Conservation (phyloP, 257 asterid species). For the Forsythia viridissima region DNA sequence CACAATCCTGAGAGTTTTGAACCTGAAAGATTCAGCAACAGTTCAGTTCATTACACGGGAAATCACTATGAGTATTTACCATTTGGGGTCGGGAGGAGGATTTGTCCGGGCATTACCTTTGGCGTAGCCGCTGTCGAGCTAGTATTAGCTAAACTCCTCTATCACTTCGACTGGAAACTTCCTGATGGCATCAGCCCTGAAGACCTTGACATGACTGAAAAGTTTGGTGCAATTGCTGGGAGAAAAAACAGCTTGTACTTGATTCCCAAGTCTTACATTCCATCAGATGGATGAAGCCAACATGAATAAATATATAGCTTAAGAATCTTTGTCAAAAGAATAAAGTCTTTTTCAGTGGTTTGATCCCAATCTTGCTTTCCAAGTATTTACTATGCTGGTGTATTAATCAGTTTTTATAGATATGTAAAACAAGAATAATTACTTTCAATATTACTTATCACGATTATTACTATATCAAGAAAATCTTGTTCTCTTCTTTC, state of each 20-base stretch:
- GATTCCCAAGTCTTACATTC: conserved; percentile 7
- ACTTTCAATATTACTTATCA: no score
- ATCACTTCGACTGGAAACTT: conserved; percentile 34
- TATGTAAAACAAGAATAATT: no score
- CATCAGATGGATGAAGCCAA: not conserved
- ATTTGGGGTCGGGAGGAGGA: not conserved
- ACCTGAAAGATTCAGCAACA: not conserved
- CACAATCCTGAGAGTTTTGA: not conserved
- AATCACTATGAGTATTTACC: not conserved
- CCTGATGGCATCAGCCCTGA: conserved; percentile 26
- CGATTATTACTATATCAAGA: no score
- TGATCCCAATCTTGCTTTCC: no score
- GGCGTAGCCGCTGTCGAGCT: not conserved
- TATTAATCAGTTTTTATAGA: no score
- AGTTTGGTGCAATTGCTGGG: conserved; percentile 30
- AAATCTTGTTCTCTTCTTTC: no score
- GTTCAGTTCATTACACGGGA: not conserved
- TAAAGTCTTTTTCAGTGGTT: no score
- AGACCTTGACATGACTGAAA: conserved; percentile 32
- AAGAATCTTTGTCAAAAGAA: no score
- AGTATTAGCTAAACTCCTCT: conserved; percentile 24
- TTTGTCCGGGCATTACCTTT: not conserved
- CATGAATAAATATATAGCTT: no score
- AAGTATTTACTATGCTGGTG: no score
- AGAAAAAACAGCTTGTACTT: conserved; percentile 26